Conservation (phyloP, 805 yeast genomes). For the Nakazawaea ambrosiae region DNA sequence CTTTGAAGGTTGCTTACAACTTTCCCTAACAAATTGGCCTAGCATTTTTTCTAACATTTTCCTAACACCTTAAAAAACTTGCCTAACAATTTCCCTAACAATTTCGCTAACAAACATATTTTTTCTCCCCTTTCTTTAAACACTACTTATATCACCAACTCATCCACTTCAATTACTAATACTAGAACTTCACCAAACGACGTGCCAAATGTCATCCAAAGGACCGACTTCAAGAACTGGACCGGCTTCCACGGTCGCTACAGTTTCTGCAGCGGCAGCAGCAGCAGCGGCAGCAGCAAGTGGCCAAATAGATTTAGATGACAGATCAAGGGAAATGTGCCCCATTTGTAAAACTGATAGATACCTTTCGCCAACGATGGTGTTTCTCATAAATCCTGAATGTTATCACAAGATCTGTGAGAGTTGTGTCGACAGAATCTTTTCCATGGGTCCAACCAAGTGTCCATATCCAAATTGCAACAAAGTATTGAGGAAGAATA, state of each 20-base stretch:
- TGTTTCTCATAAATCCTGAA: conserved; percentile 89
- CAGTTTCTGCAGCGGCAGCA: not conserved
- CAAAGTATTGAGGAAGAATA: conserved; percentile 77
- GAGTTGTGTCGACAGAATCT: conserved; percentile 92
- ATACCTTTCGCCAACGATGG: conserved; percentile 89
- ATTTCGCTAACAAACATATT: too few species aligned
- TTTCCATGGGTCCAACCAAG: conserved; percentile 90
- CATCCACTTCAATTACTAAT: too few species aligned
- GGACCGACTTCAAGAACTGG: not conserved
- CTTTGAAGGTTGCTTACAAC: too few species aligned
- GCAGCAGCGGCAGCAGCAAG: not conserved
- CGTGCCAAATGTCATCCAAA: too few species aligned
- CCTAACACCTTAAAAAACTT: too few species aligned
- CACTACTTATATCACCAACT: too few species aligned
- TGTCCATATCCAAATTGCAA: conserved; percentile 94
- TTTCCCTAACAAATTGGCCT: too few species aligned
- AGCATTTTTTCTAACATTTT: too few species aligned
- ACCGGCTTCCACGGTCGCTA: not conserved
- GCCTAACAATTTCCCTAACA: too few species aligned
- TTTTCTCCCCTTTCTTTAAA: too few species aligned
- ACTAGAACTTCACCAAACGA: too few species aligned
- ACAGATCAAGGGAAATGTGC: conserved; percentile 72
- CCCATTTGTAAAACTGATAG: conserved; percentile 96
- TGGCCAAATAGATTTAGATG: conserved; percentile 29
- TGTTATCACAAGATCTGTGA: conserved; percentile 98